Base-by-base conservation (phyloP, 768 basidiomycete species). In the Cyathus striatus region DNA sequence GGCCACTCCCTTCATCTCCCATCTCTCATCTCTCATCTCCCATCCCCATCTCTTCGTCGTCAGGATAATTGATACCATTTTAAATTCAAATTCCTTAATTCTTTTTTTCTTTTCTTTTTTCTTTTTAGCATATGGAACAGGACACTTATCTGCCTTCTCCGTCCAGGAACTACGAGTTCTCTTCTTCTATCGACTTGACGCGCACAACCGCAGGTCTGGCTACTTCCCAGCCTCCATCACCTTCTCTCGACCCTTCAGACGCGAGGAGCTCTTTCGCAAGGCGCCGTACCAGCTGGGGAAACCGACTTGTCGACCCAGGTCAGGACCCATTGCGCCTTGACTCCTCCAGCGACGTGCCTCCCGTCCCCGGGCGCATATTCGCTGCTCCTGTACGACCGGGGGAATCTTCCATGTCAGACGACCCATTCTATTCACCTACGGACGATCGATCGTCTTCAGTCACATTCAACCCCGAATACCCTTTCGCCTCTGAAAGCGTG, bases 211-310 rank as follows among this genome's bases (percentile, higher is more conserved):
- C n/a, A n/a, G n/a, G n/a, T n/a, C 10, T 30, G 10, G 27, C 16
- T 16, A 10, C 27, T 16, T 30, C 27, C 22, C 64, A 62, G 17
- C 78, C 80, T 13, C 57, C 72, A 26, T 79, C 81, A 9, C 79
- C 81, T n/a, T 67, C 78, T 22, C 63, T 75, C 20, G 76, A 76
- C 22, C 75, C 81, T 16, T 67, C 75, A 2, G 69, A 73, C 45
- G 66, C 66, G 38, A 59, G 68, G 12, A 40, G 49, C 17, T 56
- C 60, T 14, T 62, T 70, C 48, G 55, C 81, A 26, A 70, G 81
- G 47, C 65, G 81, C 39, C 70, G 83, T 44, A 59, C 68, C 1
- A 84, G 83, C 53, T 79, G 83, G 80, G 75, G 76, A 18, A 60
- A 63, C 43, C 60, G 67, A 40, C 58, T 62, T 18, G 49, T 66